Evolutionary conservation across 23 red algal species (phyloP).

Genomic region (Gracilariopsis chorda): DNA sequence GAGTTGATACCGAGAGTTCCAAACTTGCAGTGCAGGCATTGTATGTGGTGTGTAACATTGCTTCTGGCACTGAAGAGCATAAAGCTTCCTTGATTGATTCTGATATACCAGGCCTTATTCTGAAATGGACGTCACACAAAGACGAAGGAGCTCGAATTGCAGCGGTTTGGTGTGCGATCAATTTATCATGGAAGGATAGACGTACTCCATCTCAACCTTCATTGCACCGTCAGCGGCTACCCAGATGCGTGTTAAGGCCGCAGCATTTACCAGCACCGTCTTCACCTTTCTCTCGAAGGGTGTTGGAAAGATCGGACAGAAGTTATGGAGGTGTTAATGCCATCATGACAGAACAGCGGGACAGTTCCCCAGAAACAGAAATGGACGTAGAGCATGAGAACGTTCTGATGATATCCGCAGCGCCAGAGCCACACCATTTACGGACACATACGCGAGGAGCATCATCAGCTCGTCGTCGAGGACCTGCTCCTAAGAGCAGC

Average conservation of each 20-base stretch:
- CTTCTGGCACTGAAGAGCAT: constrained; percentile 64
- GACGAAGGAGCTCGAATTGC: constrained; percentile 65
- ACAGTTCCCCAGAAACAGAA: not conserved
- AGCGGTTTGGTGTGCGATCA: constrained; percentile 64
- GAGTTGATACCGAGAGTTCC: constrained; percentile 6
- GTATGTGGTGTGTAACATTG: constrained; percentile 76
- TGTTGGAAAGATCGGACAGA: constrained; percentile 14
- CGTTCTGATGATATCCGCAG: not conserved
- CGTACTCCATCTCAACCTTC: not conserved
- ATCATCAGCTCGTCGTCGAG: not conserved
- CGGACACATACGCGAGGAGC: not conserved
- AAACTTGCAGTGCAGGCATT: constrained; percentile 52
- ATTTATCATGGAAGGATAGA: constrained; percentile 57
- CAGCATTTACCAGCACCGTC: constrained; percentile 50
- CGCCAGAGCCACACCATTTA: not conserved
- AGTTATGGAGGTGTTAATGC: not conserved
- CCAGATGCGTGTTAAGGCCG: not conserved
- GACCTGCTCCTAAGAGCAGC: not conserved
- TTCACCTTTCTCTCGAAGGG: constrained; percentile 10
- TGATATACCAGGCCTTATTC: constrained; percentile 36
- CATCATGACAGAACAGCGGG: not conserved
- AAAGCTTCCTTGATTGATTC: constrained; percentile 53
- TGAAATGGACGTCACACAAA: constrained; percentile 53
- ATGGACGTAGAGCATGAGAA: not conserved
- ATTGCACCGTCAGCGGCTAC: not conserved